These are phyloP conservation scores for Vigna hirtella DNA, from an alignment of 306 rosid species.

Conservation along the genomic window DNA sequence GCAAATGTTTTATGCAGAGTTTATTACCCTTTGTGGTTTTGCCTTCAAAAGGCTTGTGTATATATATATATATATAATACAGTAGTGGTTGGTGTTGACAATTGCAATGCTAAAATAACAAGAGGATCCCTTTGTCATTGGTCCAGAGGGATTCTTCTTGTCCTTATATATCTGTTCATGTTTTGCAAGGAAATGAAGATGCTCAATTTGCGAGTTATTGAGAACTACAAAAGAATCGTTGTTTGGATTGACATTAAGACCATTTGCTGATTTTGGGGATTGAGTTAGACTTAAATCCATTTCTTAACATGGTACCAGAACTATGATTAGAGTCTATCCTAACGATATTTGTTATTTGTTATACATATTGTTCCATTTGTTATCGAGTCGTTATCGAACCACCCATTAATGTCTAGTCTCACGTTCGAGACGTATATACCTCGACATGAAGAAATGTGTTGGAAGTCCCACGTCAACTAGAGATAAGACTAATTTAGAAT, in stretches of 20 bases:
- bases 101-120: conserved; percentile 41
- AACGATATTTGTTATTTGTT: too few relatives aligned
- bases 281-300: too few relatives aligned
- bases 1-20: conserved; percentile 17
- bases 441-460: fast-evolving
- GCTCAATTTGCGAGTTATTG: neutral
- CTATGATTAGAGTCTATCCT: too few relatives aligned
- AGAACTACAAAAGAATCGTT: neutral
- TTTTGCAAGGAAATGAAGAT: neutral
- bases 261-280: too few relatives aligned
- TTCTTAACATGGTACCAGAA: too few relatives aligned
- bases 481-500: too few relatives aligned
- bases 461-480: fast-evolving
- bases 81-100: conserved; percentile 24
- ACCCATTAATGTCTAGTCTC: too few relatives aligned
- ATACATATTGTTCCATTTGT: too few relatives aligned
- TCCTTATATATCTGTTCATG: conserved; percentile 20
- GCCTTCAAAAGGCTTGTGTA: neutral
- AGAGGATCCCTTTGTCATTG: conserved; percentile 35
- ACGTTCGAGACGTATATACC: too few relatives aligned
- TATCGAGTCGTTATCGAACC: too few relatives aligned
- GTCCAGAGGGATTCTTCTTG: conserved; percentile 20
- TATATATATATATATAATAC: conserved; percentile 27
- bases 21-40: conserved; percentile 22
- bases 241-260: neutral